These are phyloP conservation scores for Pseudogymnoascus sp. DNA, from an alignment of 2,329 filamentous ascomycete genomes.

Conservation along the genomic window DNA sequence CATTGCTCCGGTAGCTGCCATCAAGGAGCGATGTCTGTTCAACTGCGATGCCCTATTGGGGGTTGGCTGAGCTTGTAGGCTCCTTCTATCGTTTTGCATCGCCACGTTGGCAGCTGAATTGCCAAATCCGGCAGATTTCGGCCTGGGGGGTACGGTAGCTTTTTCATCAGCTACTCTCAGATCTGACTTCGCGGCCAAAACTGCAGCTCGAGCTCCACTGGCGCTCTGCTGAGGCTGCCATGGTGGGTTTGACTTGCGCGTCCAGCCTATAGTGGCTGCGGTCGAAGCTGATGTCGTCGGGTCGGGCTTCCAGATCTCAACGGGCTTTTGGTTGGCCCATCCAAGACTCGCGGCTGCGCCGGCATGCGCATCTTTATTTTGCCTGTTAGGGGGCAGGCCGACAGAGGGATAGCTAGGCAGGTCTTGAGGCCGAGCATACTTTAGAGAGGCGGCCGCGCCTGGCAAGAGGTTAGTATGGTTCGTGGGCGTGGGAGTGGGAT, in stretches of 20 bases:
- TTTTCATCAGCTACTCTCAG: slow-evolving; percentile 25
- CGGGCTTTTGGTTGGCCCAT: slow-evolving; percentile 57
- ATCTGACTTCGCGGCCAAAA: slow-evolving; percentile 47
- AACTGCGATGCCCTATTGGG: slow-evolving; percentile 17
- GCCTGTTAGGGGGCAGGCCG: slow-evolving; percentile 38
- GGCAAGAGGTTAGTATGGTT: slow-evolving; percentile 14
- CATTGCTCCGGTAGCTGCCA: slow-evolving; percentile 72
- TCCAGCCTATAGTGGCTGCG: slow-evolving; percentile 49
- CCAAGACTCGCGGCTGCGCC: slow-evolving; percentile 67
- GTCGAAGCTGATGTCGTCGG: slow-evolving; percentile 50
- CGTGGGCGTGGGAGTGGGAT: slow-evolving; percentile 2
- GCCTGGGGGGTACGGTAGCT: neutral
- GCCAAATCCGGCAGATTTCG: slow-evolving; percentile 32
- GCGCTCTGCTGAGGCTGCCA: slow-evolving; percentile 57
- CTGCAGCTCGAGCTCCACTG: slow-evolving; percentile 65
- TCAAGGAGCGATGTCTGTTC: slow-evolving; percentile 54
- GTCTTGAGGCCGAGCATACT: slow-evolving; percentile 63
- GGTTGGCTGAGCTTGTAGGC: slow-evolving; percentile 30
- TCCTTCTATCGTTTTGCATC: slow-evolving; percentile 42
- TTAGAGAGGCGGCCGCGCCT: slow-evolving; percentile 55
- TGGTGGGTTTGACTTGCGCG: slow-evolving; percentile 43
- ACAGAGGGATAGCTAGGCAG: slow-evolving; percentile 66
- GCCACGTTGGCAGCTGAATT: slow-evolving; percentile 63
- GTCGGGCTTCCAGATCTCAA: slow-evolving; percentile 59
- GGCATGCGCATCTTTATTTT: slow-evolving; percentile 49